Percentiles rank a stretch among this genome's conserved stretches.
Conservation (phyloP, 2,329 filamentous ascomycete species). For the Aureobasidium zeae region DNA sequence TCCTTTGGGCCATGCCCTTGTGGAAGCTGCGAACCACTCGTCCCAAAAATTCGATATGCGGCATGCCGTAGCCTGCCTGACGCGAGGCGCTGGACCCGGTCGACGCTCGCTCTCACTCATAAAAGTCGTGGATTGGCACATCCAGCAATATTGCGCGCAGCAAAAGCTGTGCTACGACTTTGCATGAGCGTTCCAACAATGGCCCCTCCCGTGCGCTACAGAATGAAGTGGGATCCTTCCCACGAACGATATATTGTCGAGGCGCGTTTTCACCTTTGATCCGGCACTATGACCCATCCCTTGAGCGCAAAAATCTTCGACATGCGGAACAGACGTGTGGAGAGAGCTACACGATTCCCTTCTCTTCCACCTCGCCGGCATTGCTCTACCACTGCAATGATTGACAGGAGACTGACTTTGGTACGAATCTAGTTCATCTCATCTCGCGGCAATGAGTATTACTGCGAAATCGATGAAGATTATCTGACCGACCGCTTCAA, state of each 20-base stretch:
- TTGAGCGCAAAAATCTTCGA: too few relatives aligned
- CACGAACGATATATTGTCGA: neutral
- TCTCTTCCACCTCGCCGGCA: neutral
- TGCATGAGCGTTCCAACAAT: neutral
- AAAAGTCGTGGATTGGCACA: neutral
- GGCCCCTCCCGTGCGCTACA: neutral
- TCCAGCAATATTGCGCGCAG: neutral
- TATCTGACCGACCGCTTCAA: conserved; percentile 98
- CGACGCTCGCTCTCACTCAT: neutral
- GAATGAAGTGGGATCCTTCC: neutral
- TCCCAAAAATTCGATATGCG: neutral
- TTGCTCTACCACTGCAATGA: neutral
- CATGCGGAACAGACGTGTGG: too few relatives aligned
- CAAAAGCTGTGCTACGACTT: neutral
- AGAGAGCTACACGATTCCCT: conserved; percentile 4
- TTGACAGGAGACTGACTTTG: neutral
- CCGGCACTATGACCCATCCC: neutral
- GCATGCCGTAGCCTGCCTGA: neutral
- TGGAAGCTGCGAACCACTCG: neutral
- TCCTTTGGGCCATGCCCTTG: neutral
- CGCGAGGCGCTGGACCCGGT: conserved; percentile 7
- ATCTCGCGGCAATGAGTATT: conserved; percentile 95
- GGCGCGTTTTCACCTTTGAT: neutral
- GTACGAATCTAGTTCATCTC: conserved; percentile 73
- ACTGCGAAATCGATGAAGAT: conserved; percentile 98